phyloP scores from a whole-genome alignment of 1,284 basidiomycete genomes.

The Porodaedalea pini region DNA sequence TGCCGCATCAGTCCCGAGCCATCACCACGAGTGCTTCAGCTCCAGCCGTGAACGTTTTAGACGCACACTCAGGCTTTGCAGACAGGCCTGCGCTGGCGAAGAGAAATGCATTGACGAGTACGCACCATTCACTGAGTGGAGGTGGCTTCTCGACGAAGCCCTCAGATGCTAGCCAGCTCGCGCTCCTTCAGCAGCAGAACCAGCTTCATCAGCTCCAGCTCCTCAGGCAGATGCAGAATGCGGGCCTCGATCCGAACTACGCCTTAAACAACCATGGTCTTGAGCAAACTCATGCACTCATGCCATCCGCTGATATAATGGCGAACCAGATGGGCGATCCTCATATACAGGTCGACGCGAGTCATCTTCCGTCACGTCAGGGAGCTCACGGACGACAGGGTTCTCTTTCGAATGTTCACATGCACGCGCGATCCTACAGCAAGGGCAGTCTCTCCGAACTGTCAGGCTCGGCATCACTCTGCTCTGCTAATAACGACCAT shows the following conservation, averaged over 20 bases:
- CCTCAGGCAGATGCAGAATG: constrained; percentile 16
- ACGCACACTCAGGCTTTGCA: not conserved
- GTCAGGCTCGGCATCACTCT: not conserved
- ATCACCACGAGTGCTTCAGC: not conserved
- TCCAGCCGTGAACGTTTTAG: not conserved
- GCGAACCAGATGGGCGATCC: constrained; percentile 1
- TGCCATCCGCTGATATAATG: constrained; percentile 18
- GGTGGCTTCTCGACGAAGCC: constrained; percentile 2
- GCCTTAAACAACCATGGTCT: constrained; percentile 3
- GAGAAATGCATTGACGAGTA: not conserved
- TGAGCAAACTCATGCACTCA: constrained; percentile 7
- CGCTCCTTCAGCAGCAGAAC: constrained; percentile 15
- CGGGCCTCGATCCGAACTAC: constrained; percentile 8
- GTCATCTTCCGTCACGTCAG: not conserved
- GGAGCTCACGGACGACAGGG: not conserved
- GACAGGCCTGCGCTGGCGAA: not conserved
- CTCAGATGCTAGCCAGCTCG: constrained; percentile 7
- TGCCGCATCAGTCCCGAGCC: not conserved
- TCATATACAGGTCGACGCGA: not conserved
- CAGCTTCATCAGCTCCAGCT: constrained; percentile 19
- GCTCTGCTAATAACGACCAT: not conserved
- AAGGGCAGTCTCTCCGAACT: not conserved
- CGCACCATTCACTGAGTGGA: not conserved
- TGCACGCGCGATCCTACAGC: not conserved
- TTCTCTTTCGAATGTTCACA: not conserved